phyloP scores from a whole-genome alignment of 768 basidiomycete genomes.

The Pisolithus marmoratus region DNA sequence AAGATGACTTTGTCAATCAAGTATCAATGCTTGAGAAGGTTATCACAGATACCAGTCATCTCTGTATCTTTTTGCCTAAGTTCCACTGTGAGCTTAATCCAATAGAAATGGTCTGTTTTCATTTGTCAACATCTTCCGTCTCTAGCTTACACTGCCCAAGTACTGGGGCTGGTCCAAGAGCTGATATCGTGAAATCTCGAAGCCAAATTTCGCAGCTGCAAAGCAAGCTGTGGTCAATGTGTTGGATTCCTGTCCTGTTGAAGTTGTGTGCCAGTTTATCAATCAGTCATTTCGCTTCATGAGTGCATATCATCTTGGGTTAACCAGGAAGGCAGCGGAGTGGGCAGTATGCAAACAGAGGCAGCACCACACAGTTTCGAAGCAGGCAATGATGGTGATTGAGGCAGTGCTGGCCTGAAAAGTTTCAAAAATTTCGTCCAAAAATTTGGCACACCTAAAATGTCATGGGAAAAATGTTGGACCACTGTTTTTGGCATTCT shows the following conservation, averaged over 20 bases:
- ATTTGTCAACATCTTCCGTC: too few relatives aligned
- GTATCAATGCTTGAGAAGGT: constrained; percentile 17
- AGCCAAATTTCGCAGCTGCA: background rate
- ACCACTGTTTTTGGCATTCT: too few relatives aligned
- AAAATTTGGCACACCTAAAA: too few relatives aligned
- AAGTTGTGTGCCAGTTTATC: background rate
- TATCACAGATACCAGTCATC: constrained; percentile 20
- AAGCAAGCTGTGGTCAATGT: background rate
- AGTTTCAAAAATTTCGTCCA: too few relatives aligned
- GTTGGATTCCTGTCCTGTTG: background rate
- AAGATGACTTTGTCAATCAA: constrained; percentile 24
- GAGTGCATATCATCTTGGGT: constrained; percentile 29
- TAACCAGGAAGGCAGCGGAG: constrained; percentile 32
- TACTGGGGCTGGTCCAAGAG: background rate
- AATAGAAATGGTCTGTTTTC: constrained; percentile 7
- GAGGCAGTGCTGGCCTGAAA: constrained; percentile 18
- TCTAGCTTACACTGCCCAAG: too few relatives aligned
- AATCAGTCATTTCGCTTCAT: constrained; percentile 29
- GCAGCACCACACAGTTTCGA: constrained; percentile 24
- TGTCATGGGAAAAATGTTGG: too few relatives aligned
- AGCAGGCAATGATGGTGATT: constrained; percentile 28
- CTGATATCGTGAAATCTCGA: background rate
- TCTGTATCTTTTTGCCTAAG: constrained; percentile 29
- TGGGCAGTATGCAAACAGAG: constrained; percentile 24
- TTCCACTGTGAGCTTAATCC: constrained; percentile 35